These are phyloP conservation scores for Jacaranda copaia DNA, from an alignment of 257 asterid genomes.

Conservation along the genomic window DNA sequence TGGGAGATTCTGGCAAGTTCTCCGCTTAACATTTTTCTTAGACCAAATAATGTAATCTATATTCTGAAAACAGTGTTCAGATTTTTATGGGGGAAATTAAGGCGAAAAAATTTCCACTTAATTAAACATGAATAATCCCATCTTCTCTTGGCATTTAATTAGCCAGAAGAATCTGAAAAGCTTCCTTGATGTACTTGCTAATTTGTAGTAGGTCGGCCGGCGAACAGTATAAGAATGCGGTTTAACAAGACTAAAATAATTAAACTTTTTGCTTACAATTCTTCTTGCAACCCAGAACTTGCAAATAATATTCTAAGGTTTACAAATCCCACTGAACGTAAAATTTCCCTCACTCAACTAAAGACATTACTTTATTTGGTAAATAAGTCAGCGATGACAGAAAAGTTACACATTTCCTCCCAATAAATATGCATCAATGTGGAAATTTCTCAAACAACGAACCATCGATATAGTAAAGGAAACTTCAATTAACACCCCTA, in stretches of 20 bases:
- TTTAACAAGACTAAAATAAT: not conserved
- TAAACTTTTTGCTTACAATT: conserved; percentile 19
- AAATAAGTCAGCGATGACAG: conserved; percentile 1
- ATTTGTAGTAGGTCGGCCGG: not conserved
- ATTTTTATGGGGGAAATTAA: not conserved
- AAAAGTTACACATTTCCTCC: not conserved
- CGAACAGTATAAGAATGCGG: not conserved
- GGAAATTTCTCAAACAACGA: conserved; percentile 17
- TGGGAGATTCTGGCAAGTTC: not conserved
- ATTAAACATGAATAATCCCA: not conserved
- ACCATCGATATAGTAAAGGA: conserved; percentile 8
- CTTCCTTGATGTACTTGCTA: not conserved
- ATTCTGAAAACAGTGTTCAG: conserved; percentile 2
- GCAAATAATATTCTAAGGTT: conserved; percentile 1
- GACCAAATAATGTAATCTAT: not conserved
- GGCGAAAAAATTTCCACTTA: not conserved
- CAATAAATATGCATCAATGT: not conserved
- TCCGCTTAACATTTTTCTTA: not conserved
- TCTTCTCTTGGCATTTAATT: not conserved
- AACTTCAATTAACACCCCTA: not conserved
- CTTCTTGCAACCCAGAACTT: not conserved
- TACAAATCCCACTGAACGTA: not conserved
- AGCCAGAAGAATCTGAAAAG: not conserved
- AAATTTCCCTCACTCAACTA: conserved; percentile 22
- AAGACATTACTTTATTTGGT: not conserved